Conservation (phyloP, 345 rosid species). For the Corymbia maculata region DNA sequence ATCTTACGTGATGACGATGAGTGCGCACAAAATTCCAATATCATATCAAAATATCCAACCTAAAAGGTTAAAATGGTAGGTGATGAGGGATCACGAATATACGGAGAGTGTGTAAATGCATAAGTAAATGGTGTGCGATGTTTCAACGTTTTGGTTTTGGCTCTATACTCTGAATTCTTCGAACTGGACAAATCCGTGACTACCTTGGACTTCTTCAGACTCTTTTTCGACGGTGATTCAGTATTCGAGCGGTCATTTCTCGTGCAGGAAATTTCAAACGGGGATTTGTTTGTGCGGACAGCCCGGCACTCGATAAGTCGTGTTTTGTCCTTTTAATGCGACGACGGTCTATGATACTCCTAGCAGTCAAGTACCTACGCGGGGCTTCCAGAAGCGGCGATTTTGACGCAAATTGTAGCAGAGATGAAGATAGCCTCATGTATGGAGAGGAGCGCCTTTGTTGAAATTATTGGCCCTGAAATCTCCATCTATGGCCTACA, state of each 20-base stretch:
- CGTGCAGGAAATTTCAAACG: not conserved
- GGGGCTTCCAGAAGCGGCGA: constrained; percentile 28
- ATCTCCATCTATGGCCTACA: constrained; percentile 34
- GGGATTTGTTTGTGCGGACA: not conserved
- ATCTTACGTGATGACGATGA: not conserved
- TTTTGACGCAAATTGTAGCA: constrained; percentile 27
- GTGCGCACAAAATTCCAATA: not conserved
- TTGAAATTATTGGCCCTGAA: constrained; percentile 6
- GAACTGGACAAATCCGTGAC: rapidly evolving
- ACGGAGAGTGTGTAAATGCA: not conserved
- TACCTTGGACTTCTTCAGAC: not conserved
- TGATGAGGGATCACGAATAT: not conserved
- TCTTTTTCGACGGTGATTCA: not conserved
- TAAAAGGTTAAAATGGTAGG: not conserved
- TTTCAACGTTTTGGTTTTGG: not conserved
- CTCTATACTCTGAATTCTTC: not conserved
- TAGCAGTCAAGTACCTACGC: not conserved
- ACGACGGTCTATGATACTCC: not conserved
- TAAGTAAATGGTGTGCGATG: rapidly evolving
- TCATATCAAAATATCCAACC: not conserved
- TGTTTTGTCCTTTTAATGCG: not conserved
- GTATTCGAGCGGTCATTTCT: not conserved
- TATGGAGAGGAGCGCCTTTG: constrained; percentile 56
- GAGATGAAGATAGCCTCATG: constrained; percentile 45
- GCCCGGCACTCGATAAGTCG: not conserved